Evolutionary conservation across 1,139 yeast species (phyloP).

Genomic region (Diutina rugosa): DNA sequence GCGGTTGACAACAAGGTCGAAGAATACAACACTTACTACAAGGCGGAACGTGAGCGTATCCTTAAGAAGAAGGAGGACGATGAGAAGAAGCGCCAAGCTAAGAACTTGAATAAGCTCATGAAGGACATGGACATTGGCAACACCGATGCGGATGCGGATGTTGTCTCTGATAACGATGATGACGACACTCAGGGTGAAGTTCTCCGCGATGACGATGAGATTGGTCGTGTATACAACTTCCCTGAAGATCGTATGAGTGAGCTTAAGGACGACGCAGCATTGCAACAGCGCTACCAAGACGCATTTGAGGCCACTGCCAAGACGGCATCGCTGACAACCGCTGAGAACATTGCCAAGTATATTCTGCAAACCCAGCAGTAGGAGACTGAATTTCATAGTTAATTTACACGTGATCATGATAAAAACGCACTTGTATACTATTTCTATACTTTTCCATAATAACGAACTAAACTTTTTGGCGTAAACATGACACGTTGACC

Average conservation of each 20-base stretch:
- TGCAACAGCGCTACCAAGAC: conserved; percentile 59
- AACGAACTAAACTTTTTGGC: neutral
- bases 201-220: conserved; percentile 52
- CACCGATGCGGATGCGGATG: conserved; percentile 40
- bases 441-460: neutral
- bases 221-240: conserved; percentile 57
- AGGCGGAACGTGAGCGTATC: conserved; percentile 76
- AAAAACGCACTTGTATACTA: neutral
- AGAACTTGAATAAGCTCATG: conserved; percentile 61
- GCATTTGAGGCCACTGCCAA: conserved; percentile 35
- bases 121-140: conserved; percentile 65
- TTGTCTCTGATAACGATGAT: conserved; percentile 50
- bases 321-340: neutral
- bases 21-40: conserved; percentile 75
- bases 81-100: conserved; percentile 61
- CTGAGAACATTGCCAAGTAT: neutral
- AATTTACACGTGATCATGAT: neutral
- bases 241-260: conserved; percentile 62
- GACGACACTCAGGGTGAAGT: conserved; percentile 49
- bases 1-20: conserved; percentile 81
- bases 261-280: conserved; percentile 36
- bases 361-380: neutral
- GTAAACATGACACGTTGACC: too few species aligned
- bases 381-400: neutral
- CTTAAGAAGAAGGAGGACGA: conserved; percentile 65